A percentile compares a stretch with the other conserved stretches of the same genome.
phyloP scores from a whole-genome alignment of 257 asterid species.

The Plantago elongata region DNA sequence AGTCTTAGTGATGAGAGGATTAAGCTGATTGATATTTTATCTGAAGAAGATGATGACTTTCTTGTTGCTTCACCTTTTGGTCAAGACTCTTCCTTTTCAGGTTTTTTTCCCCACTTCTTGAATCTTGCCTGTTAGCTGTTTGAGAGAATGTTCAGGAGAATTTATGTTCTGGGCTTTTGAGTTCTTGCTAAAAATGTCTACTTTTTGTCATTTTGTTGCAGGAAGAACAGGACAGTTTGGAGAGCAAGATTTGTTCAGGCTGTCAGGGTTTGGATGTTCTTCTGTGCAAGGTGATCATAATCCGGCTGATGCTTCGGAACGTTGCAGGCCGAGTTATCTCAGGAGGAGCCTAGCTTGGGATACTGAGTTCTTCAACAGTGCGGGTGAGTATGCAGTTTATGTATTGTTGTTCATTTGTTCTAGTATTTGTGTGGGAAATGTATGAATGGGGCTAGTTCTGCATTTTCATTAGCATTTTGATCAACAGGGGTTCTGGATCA shows the following conservation, averaged over 20 bases:
- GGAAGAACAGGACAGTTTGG: conserved; percentile 24
- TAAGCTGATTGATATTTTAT: conserved; percentile 47
- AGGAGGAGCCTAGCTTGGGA: conserved; percentile 80
- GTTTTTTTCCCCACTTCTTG: conserved; percentile 16
- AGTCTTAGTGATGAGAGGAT: conserved; percentile 38
- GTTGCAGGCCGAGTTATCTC: conserved; percentile 44
- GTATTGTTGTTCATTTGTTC: too few relatives aligned
- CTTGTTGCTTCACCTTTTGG: conserved; percentile 40
- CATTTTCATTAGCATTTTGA: background rate
- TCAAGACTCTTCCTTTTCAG: conserved; percentile 39
- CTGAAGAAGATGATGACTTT: conserved; percentile 49
- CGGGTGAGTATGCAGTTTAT: conserved; percentile 30
- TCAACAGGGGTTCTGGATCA: conserved; percentile 57
- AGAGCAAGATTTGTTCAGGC: conserved; percentile 20
- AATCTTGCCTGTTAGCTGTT: background rate
- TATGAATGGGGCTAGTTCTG: background rate
- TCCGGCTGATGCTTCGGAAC: conserved; percentile 13
- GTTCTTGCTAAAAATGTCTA: background rate
- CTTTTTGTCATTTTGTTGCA: conserved; percentile 14
- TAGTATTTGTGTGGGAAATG: too few relatives aligned
- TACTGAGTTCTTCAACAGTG: conserved; percentile 46
- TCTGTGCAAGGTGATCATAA: conserved; percentile 15
- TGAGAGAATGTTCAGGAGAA: too few relatives aligned
- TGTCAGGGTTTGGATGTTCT: conserved; percentile 20
- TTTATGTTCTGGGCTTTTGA: too few relatives aligned